A percentile compares a stretch with the other conserved stretches of the same genome.
Conservation (phyloP, 805 yeast species). For the Metschnikowia arizonensis region DNA sequence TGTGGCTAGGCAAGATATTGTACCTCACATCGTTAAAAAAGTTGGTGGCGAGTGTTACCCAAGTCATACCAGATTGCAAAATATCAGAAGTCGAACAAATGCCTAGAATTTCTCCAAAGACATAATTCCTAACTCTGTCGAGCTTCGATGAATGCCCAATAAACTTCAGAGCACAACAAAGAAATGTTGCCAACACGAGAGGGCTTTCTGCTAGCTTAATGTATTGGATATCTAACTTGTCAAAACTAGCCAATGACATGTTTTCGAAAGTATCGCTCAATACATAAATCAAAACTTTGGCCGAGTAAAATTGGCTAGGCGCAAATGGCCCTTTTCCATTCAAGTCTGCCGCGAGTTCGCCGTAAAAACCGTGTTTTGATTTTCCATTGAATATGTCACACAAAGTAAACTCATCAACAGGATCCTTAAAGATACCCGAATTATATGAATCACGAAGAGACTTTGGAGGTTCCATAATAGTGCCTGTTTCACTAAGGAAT, state of each 20-base stretch:
- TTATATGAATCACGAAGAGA: neutral
- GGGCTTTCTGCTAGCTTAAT: conserved; percentile 30
- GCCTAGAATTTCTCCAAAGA: conserved; percentile 66
- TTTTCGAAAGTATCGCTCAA: conserved; percentile 28
- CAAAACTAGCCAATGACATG: conserved; percentile 19
- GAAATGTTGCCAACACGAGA: conserved; percentile 26
- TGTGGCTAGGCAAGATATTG: conserved; percentile 55
- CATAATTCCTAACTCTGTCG: conserved; percentile 53
- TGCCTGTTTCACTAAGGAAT: conserved; percentile 2
- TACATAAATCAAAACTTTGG: conserved; percentile 25
- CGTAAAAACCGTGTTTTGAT: neutral
- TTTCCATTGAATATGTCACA: conserved; percentile 7
- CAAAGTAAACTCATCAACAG: neutral
- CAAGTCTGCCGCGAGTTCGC: conserved; percentile 1
- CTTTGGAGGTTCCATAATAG: neutral
- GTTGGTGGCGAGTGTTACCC: conserved; percentile 46
- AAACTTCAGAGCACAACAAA: conserved; percentile 34
- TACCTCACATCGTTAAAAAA: conserved; percentile 35
- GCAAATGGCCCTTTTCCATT: conserved; percentile 14
- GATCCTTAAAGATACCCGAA: neutral
- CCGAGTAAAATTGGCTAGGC: conserved; percentile 13
- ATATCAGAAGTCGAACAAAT: conserved; percentile 40
- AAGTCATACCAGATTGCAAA: conserved; percentile 39
- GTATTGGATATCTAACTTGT: conserved; percentile 29
- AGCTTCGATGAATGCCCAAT: conserved; percentile 34